These are phyloP conservation scores for Beauveria bassiana DNA, from an alignment of 2,329 filamentous ascomycete genomes.

Conservation along the genomic window DNA sequence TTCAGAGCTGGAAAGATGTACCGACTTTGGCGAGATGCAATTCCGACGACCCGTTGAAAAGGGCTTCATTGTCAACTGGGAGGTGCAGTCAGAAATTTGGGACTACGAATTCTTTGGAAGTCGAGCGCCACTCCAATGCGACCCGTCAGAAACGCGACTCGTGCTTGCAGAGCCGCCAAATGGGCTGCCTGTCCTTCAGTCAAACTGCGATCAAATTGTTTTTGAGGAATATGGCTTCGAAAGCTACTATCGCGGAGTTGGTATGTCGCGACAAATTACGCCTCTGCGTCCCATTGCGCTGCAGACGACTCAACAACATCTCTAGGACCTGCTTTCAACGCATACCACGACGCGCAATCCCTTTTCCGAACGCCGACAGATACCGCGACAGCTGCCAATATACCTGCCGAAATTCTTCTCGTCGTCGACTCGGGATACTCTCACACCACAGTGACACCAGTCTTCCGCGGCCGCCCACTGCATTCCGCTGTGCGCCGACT, in stretches of 20 bases:
- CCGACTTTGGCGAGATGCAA: conserved; percentile 80
- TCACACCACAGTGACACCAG: conserved; percentile 81
- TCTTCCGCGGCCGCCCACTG: conserved; percentile 72
- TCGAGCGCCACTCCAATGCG: conserved; percentile 58
- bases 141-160: conserved; percentile 74
- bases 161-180: conserved; percentile 83
- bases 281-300: too few species aligned
- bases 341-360: conserved; percentile 69
- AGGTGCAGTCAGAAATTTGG: conserved; percentile 92
- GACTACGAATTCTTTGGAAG: conserved; percentile 75
- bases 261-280: conserved; percentile 28
- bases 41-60: conserved; percentile 90
- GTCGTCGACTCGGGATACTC: conserved; percentile 90
- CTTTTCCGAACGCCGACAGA: conserved; percentile 56
- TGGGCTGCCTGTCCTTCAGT: conserved; percentile 69
- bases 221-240: conserved; percentile 97
- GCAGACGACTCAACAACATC: conserved; percentile 10
- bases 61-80: conserved; percentile 94
- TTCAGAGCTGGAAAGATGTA: conserved; percentile 68
- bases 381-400: conserved; percentile 29
- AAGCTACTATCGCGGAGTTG: conserved; percentile 70
- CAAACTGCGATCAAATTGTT: conserved; percentile 90
- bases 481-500: conserved; percentile 77
- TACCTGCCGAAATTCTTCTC: conserved; percentile 72
- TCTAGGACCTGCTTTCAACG: conserved; percentile 65